A percentile compares a stretch with the other conserved stretches of the same genome.
Conservation (phyloP, 2,329 filamentous ascomycete species). For the Xylariaceae sp. region DNA sequence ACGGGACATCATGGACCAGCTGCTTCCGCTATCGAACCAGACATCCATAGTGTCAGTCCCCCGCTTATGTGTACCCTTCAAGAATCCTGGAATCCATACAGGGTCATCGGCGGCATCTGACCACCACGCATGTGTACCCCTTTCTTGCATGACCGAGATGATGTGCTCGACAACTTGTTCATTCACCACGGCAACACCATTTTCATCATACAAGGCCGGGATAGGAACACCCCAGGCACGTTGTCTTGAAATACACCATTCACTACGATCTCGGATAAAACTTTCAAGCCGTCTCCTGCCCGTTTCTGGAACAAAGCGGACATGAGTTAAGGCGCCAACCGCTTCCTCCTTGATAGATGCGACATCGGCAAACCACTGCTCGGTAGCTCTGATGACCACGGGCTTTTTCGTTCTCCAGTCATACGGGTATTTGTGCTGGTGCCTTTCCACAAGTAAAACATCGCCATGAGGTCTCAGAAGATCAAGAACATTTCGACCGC, state of each 20-base stretch:
- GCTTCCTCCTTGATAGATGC: slow-evolving; percentile 73
- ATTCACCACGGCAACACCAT: slow-evolving; percentile 72
- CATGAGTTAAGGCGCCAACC: slow-evolving; percentile 62
- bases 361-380: slow-evolving; percentile 97
- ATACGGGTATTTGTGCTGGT: slow-evolving; percentile 92
- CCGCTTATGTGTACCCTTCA: slow-evolving; percentile 61
- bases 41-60: slow-evolving; percentile 98
- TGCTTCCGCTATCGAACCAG: slow-evolving; percentile 98
- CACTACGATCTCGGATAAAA: slow-evolving; percentile 81
- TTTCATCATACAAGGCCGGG: slow-evolving; percentile 75
- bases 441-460: slow-evolving; percentile 65
- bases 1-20: slow-evolving; percentile 63
- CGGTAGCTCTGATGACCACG: slow-evolving; percentile 84
- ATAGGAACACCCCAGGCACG: slow-evolving; percentile 96
- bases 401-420: slow-evolving; percentile 96
- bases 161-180: slow-evolving; percentile 79
- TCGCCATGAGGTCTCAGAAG: slow-evolving; percentile 54
- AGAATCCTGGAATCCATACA: slow-evolving; percentile 67
- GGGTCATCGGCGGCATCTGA: slow-evolving; percentile 71
- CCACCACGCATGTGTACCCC: slow-evolving; percentile 93
- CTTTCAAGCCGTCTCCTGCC: slow-evolving; percentile 73
- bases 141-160: slow-evolving; percentile 68
- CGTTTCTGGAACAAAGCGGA: slow-evolving; percentile 72
- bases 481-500: slow-evolving; percentile 64
- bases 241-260: slow-evolving; percentile 98